Evolutionary conservation across 176 grass and related monocot species (phyloP).

Genomic region (Oryza punctata): DNA sequence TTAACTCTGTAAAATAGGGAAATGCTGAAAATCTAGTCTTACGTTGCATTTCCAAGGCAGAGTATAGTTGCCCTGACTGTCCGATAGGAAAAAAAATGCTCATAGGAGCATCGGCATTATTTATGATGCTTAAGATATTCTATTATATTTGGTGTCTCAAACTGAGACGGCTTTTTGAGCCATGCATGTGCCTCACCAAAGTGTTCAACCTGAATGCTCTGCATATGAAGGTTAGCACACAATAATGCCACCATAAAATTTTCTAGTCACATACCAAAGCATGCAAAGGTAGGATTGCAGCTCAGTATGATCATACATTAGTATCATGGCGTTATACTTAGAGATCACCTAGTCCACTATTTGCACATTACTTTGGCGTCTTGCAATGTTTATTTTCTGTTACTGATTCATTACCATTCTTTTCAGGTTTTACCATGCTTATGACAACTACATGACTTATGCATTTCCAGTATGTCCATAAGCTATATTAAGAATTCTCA

Average conservation of each 20-base stretch:
- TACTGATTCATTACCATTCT: constrained; percentile 37
- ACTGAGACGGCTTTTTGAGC: neutral
- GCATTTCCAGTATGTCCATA: constrained; percentile 78
- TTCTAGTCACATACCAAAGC: neutral
- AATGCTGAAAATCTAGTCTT: neutral
- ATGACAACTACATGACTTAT: constrained; percentile 96
- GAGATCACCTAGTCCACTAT: neutral
- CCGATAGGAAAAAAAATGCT: neutral
- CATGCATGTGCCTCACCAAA: neutral
- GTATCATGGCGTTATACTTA: neutral
- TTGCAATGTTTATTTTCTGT: constrained; percentile 1
- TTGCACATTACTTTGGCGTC: neutral
- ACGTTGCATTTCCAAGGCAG: constrained; percentile 2
- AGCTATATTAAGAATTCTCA: constrained; percentile 17
- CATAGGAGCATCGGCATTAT: neutral
- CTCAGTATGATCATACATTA: neutral
- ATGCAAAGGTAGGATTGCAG: neutral
- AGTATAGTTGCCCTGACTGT: neutral
- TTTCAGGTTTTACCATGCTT: constrained; percentile 99
- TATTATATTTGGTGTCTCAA: constrained; percentile 2
- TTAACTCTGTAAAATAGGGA: neutral
- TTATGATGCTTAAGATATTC: neutral
- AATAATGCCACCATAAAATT: neutral
- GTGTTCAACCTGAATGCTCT: neutral
- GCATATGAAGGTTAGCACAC: neutral